Percentiles rank a stretch among this genome's conserved stretches.
Conservation (phyloP, 2,329 filamentous ascomycete genomes). For the Aspergillus tamarii region DNA sequence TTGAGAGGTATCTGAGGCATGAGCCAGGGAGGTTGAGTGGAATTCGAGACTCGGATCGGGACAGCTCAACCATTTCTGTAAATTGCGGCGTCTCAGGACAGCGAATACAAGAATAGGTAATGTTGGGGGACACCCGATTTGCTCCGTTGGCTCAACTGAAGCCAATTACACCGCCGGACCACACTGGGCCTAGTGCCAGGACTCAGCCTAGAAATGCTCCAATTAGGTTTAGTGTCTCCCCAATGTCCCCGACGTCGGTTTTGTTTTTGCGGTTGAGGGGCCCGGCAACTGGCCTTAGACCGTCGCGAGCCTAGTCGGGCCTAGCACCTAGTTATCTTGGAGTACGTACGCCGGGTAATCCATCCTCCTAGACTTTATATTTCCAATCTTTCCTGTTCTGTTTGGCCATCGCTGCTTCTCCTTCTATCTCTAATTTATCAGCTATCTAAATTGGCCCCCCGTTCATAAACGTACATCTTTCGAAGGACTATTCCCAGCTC, state of each 20-base stretch:
- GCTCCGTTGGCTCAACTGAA: constrained; percentile 25
- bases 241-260: constrained; percentile 8
- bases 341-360: constrained; percentile 2
- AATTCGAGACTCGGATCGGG: not conserved
- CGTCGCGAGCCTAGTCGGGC: not conserved
- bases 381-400: constrained; percentile 8
- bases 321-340: not conserved
- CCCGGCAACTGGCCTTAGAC: constrained; percentile 1
- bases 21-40: not conserved
- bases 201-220: not conserved
- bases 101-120: not conserved
- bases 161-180: constrained; percentile 19
- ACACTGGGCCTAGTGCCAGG: constrained; percentile 14
- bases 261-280: not conserved
- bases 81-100: not conserved
- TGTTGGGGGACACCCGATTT: constrained; percentile 26
- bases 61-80: constrained; percentile 6
- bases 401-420: not conserved
- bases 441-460: not conserved
- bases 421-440: constrained; percentile 8
- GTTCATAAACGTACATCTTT: not conserved
- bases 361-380: constrained; percentile 14
- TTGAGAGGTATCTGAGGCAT: not conserved
- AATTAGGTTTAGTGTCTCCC: constrained; percentile 2
- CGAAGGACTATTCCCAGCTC: not conserved